These are phyloP conservation scores for Colletotrichum sp. DNA, from an alignment of 2,329 filamentous ascomycete genomes.

Conservation along the genomic window DNA sequence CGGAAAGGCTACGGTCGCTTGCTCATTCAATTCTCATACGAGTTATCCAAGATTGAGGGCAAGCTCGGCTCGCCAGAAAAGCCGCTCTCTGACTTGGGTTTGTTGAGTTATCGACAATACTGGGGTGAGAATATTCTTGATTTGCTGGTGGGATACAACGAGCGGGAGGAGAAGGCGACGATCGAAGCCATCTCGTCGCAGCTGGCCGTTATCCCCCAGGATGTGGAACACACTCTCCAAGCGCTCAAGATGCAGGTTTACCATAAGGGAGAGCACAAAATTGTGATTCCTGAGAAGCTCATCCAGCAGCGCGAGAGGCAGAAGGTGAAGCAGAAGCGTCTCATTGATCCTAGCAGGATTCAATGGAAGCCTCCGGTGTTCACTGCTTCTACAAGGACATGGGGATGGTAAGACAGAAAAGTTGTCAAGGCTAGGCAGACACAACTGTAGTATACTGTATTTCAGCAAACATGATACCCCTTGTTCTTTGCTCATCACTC, in stretches of 20 bases:
- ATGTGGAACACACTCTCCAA: conserved; percentile 93
- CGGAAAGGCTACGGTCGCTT: conserved; percentile 92
- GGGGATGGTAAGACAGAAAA: conserved; percentile 77
- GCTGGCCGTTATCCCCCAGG: conserved; percentile 95
- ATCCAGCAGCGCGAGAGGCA: conserved; percentile 81
- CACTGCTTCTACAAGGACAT: conserved; percentile 85
- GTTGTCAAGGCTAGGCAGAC: not conserved
- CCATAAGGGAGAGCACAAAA: conserved; percentile 95
- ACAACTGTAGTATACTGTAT: not conserved
- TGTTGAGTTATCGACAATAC: conserved; percentile 94
- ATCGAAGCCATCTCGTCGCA: conserved; percentile 83
- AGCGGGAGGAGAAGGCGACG: conserved; percentile 73
- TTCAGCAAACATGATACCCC: conserved; percentile 17
- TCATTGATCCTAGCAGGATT: conserved; percentile 79
- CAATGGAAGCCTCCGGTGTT: conserved; percentile 98
- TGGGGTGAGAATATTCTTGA: conserved; percentile 97
- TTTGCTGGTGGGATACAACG: conserved; percentile 75
- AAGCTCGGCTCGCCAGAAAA: conserved; percentile 98
- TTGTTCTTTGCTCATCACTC: not conserved
- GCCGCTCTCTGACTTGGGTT: conserved; percentile 89
- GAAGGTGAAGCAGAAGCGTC: conserved; percentile 76
- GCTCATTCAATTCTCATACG: conserved; percentile 96
- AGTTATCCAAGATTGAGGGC: conserved; percentile 91
- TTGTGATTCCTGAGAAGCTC: conserved; percentile 87
- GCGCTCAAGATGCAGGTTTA: conserved; percentile 95